These are phyloP conservation scores for Taphrina sp. DNA, from an alignment of 1,139 yeast species.

Conservation along the genomic window DNA sequence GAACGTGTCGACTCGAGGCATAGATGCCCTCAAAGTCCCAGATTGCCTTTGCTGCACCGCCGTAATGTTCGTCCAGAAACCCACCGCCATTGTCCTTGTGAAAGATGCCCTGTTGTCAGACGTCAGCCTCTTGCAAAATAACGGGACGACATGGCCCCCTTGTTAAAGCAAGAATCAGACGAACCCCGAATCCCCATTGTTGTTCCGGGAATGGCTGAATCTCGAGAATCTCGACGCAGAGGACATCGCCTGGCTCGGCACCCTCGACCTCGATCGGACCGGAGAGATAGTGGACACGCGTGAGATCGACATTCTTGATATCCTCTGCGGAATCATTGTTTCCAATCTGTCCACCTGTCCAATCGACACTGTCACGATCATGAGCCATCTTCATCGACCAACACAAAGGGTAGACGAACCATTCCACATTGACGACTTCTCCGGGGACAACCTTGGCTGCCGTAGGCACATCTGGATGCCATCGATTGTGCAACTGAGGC, in stretches of 20 bases:
- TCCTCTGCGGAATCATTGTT: constrained; percentile 53
- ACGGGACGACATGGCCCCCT: too few relatives aligned
- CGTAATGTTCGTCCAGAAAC: constrained; percentile 49
- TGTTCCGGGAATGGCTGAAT: constrained; percentile 54
- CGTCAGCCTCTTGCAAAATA: constrained; percentile 27
- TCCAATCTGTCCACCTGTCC: constrained; percentile 56
- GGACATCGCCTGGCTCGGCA: constrained; percentile 52
- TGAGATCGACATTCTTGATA: constrained; percentile 49
- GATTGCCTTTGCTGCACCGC: constrained; percentile 54
- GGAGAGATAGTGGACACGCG: constrained; percentile 51
- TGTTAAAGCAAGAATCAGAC: too few relatives aligned
- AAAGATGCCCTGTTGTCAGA: constrained; percentile 45
- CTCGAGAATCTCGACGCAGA: constrained; percentile 53
- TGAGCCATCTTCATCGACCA: neutral
- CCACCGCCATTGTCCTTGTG: constrained; percentile 55
- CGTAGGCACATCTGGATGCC: constrained; percentile 55
- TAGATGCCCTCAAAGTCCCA: constrained; percentile 55
- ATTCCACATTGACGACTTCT: constrained; percentile 51
- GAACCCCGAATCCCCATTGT: constrained; percentile 53
- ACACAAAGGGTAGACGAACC: constrained; percentile 37
- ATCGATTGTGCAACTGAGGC: constrained; percentile 52
- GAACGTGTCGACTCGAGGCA: constrained; percentile 51
- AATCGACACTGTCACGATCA: constrained; percentile 46
- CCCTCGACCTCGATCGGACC: constrained; percentile 53
- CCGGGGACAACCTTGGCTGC: constrained; percentile 48